Base-by-base conservation (phyloP, 179 eudicot genomes). In the Dionaea muscipula region DNA sequence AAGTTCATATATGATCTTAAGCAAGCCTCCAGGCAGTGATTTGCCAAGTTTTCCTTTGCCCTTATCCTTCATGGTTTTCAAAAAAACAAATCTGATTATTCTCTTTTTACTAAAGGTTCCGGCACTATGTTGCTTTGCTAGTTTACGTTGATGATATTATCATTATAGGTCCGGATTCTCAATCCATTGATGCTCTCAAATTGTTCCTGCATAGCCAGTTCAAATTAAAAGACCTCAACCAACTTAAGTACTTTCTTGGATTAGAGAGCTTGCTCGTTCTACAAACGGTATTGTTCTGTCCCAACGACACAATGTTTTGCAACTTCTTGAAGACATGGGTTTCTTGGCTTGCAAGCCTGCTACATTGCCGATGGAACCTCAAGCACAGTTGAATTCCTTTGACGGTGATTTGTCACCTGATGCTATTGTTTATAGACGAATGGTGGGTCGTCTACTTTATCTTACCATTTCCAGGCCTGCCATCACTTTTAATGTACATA, bases 1-100 rank as follows among this genome's bases (percentile, higher is more conserved):
- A 49, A 25, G 33, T 9, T 5, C 13, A 0, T 48, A 33, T 47
- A 14, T 43, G 47, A 12, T 13, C 40, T 60, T 0, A 60, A 60
- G 16, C 55, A 60, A 38, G 55, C 55, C 15, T 48, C 31, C 22
- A 31, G 47, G 10, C 36, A 60, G 36, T 60, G 64, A 55, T 60
- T 33, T 23, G 19, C 55, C 0, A 60, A 49, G 9, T 37, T 60
- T 38, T 60, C 35, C 8, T 0, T 54, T 16, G 14, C 33, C 23
- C 16, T 49, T 2, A 23, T 26, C 12, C 3, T 1, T 5, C 2
- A 23, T 16, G 0, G 18, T 19, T 60, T 48, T 60, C 0, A 7
- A 15, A 47, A 48, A 36, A 31, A 47, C 36, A 21, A 21, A 11
- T 1, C 45, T 4, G 55, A 60, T 35, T 49, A 49, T 35, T 17